Evolutionary conservation across 2,329 filamentous ascomycete species (phyloP), one percentile per base, ranked within the genome.

Genomic region (Sclerotinia sclerotiorum): DNA sequence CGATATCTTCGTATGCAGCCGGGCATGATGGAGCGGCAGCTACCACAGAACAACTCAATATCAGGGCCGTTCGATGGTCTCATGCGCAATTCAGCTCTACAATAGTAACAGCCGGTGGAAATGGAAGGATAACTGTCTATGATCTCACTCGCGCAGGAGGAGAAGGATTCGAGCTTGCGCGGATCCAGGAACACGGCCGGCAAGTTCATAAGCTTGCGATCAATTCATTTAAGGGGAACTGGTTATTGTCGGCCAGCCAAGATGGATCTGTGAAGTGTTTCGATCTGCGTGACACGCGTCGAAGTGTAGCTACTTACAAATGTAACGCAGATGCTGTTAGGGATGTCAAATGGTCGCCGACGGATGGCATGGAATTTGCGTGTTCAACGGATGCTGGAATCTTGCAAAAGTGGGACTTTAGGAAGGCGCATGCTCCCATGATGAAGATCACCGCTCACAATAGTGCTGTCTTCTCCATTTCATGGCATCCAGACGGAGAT

Each of bases 401-500:
- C 19, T 81, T 90, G 17, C 78, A 88, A 71, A 88, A 89, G 73
- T 90, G 87, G 86, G 87, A 90, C 76, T 82, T 88, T 5, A 82
- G 87, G 8, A 86, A 86, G 73, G 73, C 82, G 7, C 78, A 77
- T 21, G 81, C 82, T 13, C 87, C 87, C 1, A 73, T 88, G 17
- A 75, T 89, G 61, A 83, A 85, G 71, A 85, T 90, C 73, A 85
- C 85, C 42, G 87, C 85, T 0, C 87, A 90, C 73, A 85, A 88
- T 57, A 87, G 84, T 70, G 81, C 84, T 0, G 87, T 86, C 73
- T 81, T 84, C 2, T 82, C 86, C 0, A 85, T 90, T 55, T 83
- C 86, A 3, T 91, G 88, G 88, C 88, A 91, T 72, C 85, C 87
- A 0, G 88, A 90, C 74, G 88, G 88, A 19, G 82, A 84, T n/a